A percentile compares a stretch with the other conserved stretches of the same genome.
These are phyloP conservation scores for Penicillium bovifimosum DNA, from an alignment of 495 filamentous ascomycete species.

Conservation along the genomic window DNA sequence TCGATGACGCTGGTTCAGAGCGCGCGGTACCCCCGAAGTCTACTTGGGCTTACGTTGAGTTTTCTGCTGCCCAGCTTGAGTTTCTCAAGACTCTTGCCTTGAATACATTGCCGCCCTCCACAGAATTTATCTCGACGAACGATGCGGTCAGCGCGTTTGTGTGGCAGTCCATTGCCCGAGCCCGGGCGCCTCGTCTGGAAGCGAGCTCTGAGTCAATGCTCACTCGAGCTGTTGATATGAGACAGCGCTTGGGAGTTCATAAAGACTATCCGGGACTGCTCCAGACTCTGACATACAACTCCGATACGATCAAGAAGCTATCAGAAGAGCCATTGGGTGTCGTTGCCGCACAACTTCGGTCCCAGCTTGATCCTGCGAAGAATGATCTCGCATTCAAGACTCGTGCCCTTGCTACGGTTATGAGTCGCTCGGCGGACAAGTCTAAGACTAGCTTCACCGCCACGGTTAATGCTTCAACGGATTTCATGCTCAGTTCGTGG, in stretches of 20 bases:
- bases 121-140: conserved; percentile 43
- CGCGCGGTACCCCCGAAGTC: conserved; percentile 15
- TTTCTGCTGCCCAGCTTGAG: conserved; percentile 26
- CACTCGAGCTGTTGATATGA: conserved; percentile 48
- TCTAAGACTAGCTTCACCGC: conserved; percentile 21
- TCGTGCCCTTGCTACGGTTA: conserved; percentile 38
- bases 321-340: conserved; percentile 30
- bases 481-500: conserved; percentile 53
- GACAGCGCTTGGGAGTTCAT: conserved; percentile 40
- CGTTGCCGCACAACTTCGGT: conserved; percentile 42
- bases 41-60: conserved; percentile 42
- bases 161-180: conserved; percentile 46
- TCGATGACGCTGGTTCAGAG: conserved; percentile 1
- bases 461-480: conserved; percentile 27
- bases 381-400: conserved; percentile 29
- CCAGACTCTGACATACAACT: conserved; percentile 38
- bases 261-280: conserved; percentile 41
- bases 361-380: conserved; percentile 34
- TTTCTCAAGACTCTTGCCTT: conserved; percentile 39
- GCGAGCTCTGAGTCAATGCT: conserved; percentile 28
- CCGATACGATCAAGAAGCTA: conserved; percentile 25
- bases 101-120: conserved; percentile 16
- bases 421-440: conserved; percentile 31
- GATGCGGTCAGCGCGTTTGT: conserved; percentile 51
- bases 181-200: conserved; percentile 35